Percentiles rank a stretch among this genome's conserved stretches.
phyloP scores from a whole-genome alignment of 345 rosid species.

The Populus euphratica region DNA sequence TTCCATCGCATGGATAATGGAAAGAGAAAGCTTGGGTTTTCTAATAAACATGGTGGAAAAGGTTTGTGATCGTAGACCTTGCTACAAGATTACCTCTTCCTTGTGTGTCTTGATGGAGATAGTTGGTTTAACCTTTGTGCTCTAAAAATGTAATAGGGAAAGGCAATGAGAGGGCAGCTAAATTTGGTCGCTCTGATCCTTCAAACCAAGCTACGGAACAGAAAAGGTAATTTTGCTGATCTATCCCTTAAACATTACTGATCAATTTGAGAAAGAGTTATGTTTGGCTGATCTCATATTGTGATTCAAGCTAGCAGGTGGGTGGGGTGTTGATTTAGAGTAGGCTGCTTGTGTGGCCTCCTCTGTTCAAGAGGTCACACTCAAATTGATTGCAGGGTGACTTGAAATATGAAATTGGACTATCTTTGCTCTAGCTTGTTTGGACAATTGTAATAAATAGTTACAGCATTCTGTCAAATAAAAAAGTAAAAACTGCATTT shows the following conservation, averaged over 20 bases:
- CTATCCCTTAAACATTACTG: background rate
- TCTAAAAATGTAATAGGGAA: constrained; percentile 30
- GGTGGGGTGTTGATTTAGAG: too few species aligned
- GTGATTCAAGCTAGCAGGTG: background rate
- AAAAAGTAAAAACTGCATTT: too few species aligned
- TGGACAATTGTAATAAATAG: too few species aligned
- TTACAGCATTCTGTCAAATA: too few species aligned
- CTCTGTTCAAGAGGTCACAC: too few species aligned
- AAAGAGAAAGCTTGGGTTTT: constrained; percentile 48
- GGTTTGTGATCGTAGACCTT: constrained; percentile 36
- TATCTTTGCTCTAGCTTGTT: too few species aligned
- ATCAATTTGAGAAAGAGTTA: background rate
- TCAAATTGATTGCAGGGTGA: too few species aligned
- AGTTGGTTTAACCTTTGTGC: background rate
- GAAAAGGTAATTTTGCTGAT: constrained; percentile 44
- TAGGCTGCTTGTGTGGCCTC: too few species aligned
- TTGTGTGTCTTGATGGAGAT: background rate
- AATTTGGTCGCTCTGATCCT: constrained; percentile 23
- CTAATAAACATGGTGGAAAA: constrained; percentile 40
- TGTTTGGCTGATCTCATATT: background rate
- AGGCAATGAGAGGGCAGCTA: constrained; percentile 30
- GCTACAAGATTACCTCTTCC: background rate
- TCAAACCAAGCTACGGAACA: constrained; percentile 29
- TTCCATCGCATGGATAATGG: constrained; percentile 34
- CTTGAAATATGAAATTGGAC: too few species aligned